Evolutionary conservation across 306 rosid species (phyloP), one percentile per base, ranked within the genome.

Genomic region (Purshia tridentata): DNA sequence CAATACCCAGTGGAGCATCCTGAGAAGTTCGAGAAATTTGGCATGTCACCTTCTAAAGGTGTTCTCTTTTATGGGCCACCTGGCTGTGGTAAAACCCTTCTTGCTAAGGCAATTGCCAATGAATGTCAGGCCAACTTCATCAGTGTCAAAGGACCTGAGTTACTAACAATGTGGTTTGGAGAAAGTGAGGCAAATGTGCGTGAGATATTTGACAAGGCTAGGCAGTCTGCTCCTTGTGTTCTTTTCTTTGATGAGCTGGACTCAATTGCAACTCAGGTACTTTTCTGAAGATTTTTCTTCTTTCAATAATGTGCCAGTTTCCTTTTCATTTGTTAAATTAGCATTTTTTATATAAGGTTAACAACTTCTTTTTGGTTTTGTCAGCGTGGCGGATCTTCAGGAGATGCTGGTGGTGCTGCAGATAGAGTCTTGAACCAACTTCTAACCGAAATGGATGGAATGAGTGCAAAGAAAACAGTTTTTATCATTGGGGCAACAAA

Each of bases 1-100:
- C 89, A 86, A 72, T 84, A 84, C 68, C 93, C 91, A 13, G 93
- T 88, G 87, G 93, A 86, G 81, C 93, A 88, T 79, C 93, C 93
- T 53, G 93, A 89, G 47, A 89, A 86, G 85, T 89, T 89, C 76
- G 91, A 88, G 84, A 86, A 88, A 69, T 88, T 88, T 72, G 93
- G 93, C 80, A 88, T 88, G 93, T 82, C 91, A 53, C 93, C 91
- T 69, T 89, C 91, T 8, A 89, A 89, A 79, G 91, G 94, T 67
- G 94, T 86, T 72, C 91, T 88, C 42, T 84, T 88, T 64, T 84
- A 84, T 74, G 93, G 91, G 47, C 89, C 93, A 53, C 93, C 93
- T 37, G 91, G 93, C 44, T 86, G 93, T 71, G 90, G 90, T 40
- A 88, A 88, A 74, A 84, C 93, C 39, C 86, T 88, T 13, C 88